These are phyloP conservation scores for Xylariaceae sp. DNA, from an alignment of 2,329 filamentous ascomycete species.

Conservation along the genomic window DNA sequence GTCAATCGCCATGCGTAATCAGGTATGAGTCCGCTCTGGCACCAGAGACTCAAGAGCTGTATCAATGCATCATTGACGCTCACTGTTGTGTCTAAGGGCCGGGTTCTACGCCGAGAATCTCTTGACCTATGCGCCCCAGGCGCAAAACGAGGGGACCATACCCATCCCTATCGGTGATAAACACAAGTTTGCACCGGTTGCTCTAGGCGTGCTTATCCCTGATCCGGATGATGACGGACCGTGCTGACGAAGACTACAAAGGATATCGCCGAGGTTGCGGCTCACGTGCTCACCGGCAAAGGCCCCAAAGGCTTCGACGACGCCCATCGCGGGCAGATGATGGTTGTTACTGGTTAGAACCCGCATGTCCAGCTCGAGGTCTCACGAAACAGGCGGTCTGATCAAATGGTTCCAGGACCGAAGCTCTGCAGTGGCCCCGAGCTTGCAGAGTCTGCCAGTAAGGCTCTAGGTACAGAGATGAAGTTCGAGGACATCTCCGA, in stretches of 20 bases:
- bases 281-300: conserved; percentile 44
- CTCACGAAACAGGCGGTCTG: background rate
- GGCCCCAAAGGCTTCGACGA: conserved; percentile 48
- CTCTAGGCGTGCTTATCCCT: conserved; percentile 35
- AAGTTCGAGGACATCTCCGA: conserved; percentile 44
- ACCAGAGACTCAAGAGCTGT: conserved; percentile 18
- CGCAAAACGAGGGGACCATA: conserved; percentile 39
- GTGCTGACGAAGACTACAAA: conserved; percentile 17
- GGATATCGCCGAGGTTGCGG: conserved; percentile 46
- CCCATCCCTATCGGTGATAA: conserved; percentile 44
- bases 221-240: background rate
- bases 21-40: no score
- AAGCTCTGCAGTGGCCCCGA: conserved; percentile 44
- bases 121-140: conserved; percentile 44
- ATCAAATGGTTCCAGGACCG: conserved; percentile 32
- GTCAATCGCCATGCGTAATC: conserved; percentile 38
- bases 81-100: conserved; percentile 30
- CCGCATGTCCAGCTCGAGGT: background rate
- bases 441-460: conserved; percentile 42
- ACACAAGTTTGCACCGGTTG: conserved; percentile 48
- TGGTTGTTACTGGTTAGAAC: conserved; percentile 42
- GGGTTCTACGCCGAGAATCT: conserved; percentile 51
- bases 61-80: background rate
- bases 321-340: conserved; percentile 48
- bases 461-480: conserved; percentile 40